Conservation (phyloP, 345 rosid species). For the Ailanthus altissimus region DNA sequence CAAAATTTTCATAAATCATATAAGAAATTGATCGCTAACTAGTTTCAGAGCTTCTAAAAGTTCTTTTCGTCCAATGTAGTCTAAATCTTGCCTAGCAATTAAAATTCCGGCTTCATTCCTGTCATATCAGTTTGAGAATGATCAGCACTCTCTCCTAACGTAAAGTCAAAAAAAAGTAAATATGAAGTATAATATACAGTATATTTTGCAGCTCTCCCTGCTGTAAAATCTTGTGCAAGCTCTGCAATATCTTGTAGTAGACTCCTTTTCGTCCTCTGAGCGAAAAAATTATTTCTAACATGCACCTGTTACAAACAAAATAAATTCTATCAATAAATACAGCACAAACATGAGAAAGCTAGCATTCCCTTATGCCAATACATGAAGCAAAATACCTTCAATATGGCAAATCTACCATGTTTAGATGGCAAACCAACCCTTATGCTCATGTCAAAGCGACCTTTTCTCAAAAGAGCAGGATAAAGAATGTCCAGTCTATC, state of each 20-base stretch:
- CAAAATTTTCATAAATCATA: neutral
- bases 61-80: conserved; percentile 84
- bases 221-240: conserved; percentile 85
- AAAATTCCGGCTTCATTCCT: conserved; percentile 99
- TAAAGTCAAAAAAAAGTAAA: conserved; percentile 2
- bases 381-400: conserved; percentile 53
- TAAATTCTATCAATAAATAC: conserved; percentile 19
- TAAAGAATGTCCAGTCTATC: conserved; percentile 95
- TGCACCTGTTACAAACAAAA: conserved; percentile 60
- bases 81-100: conserved; percentile 93
- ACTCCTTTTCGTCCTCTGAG: conserved; percentile 80
- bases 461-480: conserved; percentile 96
- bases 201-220: conserved; percentile 98
- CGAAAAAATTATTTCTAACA: conserved; percentile 86
- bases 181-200: conserved; percentile 45
- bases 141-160: conserved; percentile 27
- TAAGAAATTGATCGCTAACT: conserved; percentile 41
- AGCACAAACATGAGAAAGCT: conserved; percentile 11
- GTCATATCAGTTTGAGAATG: conserved; percentile 28
- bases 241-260: conserved; percentile 80
- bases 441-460: conserved; percentile 93
- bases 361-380: conserved; percentile 4
- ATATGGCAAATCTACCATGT: conserved; percentile 89
- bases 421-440: conserved; percentile 95
- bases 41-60: conserved; percentile 90